phyloP scores from a whole-genome alignment of 495 filamentous ascomycete species.

The Parathielavia appendiculata region DNA sequence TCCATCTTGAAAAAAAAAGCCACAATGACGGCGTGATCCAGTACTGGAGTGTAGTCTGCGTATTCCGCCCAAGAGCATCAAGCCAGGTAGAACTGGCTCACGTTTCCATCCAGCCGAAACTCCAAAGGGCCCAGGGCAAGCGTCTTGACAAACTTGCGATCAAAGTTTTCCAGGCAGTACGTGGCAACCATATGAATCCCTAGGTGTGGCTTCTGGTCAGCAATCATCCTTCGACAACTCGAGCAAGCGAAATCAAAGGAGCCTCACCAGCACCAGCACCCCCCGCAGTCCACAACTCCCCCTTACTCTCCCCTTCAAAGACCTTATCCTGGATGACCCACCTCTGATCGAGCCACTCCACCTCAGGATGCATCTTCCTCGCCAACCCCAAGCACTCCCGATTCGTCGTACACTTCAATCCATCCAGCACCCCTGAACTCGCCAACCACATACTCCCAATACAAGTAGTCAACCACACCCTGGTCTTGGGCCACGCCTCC shows the following conservation, averaged over 20 bases:
- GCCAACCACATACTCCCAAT: constrained; percentile 15
- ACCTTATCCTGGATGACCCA: constrained; percentile 20
- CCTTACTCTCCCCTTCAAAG: constrained; percentile 13
- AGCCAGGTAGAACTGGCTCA: constrained; percentile 18
- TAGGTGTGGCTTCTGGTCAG: background rate
- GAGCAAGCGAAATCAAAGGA: background rate
- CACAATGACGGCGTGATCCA: too few relatives aligned
- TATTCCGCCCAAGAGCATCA: background rate
- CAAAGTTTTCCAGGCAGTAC: constrained; percentile 23
- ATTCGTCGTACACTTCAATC: background rate
- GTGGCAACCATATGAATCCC: constrained; percentile 28
- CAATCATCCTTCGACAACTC: background rate
- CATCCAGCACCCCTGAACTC: background rate
- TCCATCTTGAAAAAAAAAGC: background rate
- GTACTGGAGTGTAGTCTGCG: too few relatives aligned
- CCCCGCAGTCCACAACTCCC: constrained; percentile 27
- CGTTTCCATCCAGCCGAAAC: constrained; percentile 14
- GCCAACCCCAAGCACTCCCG: background rate
- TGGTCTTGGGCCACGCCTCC: constrained; percentile 3
- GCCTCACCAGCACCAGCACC: constrained; percentile 23
- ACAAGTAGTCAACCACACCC: constrained; percentile 11
- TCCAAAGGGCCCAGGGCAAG: constrained; percentile 21
- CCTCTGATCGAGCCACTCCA: constrained; percentile 23
- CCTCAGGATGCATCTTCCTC: constrained; percentile 10
- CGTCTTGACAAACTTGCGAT: constrained; percentile 20